These are phyloP conservation scores for Penicillium sp. DNA, from an alignment of 2,329 filamentous ascomycete species.

Conservation along the genomic window DNA sequence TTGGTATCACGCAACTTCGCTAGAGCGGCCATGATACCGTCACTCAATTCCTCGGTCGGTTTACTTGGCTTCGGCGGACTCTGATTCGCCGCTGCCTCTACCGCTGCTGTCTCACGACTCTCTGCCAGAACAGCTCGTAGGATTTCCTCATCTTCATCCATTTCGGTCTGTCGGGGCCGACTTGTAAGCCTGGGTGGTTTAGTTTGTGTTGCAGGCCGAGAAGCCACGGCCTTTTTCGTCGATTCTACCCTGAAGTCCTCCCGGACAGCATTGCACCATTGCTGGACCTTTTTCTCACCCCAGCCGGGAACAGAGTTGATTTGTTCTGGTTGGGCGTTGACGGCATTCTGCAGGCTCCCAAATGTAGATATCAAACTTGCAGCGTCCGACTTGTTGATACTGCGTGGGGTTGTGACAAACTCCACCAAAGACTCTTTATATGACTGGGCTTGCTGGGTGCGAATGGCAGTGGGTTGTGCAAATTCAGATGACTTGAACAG, in stretches of 20 bases:
- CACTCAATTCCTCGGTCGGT: constrained; percentile 46
- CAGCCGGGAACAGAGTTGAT: constrained; percentile 82
- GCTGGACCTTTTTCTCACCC: constrained; percentile 91
- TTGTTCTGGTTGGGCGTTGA: constrained; percentile 86
- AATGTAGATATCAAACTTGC: constrained; percentile 88
- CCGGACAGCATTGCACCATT: constrained; percentile 77
- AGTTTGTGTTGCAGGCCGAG: constrained; percentile 24
- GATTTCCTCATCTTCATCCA: constrained; percentile 51
- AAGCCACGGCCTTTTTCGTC: constrained; percentile 58
- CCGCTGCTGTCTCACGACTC: constrained; percentile 21
- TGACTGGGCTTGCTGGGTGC: constrained; percentile 75
- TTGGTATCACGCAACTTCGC: constrained; percentile 51
- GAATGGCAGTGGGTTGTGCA: constrained; percentile 76
- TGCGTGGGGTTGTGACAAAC: constrained; percentile 85
- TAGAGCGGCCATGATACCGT: constrained; percentile 60
- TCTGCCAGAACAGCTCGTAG: constrained; percentile 34
- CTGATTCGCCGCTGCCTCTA: constrained; percentile 2
- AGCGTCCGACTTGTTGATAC: constrained; percentile 92
- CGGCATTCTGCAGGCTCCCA: constrained; percentile 79
- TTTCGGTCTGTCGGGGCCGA: constrained; percentile 6
- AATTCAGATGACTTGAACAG: constrained; percentile 94
- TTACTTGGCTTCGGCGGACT: not conserved
- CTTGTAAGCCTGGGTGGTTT: constrained; percentile 21
- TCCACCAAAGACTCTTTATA: constrained; percentile 88
- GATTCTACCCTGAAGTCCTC: constrained; percentile 80